A percentile compares a stretch with the other conserved stretches of the same genome.
Conservation (phyloP, 352 stramenopile species). For the Phytophthora uliginosa region DNA sequence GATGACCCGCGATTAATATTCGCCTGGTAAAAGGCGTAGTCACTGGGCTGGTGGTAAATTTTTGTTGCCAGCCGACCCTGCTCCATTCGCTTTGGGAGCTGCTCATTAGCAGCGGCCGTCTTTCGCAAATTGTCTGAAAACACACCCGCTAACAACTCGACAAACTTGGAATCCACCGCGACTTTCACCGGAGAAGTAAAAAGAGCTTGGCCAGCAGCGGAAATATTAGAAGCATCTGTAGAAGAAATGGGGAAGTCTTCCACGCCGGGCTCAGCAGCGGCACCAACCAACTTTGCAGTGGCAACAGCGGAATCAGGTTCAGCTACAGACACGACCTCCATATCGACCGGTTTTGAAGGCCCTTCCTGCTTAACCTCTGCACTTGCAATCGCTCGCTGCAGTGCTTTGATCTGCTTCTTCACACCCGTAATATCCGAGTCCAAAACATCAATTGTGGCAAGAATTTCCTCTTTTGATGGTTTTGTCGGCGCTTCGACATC, state of each 20-base stretch:
- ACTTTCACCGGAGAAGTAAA: conserved; percentile 47
- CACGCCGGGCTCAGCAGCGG: conserved; percentile 1
- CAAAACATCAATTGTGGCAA: conserved; percentile 81
- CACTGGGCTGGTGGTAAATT: conserved; percentile 77
- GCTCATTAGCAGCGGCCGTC: conserved; percentile 55
- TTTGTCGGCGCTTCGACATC: conserved; percentile 21
- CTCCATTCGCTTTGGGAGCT: conserved; percentile 65
- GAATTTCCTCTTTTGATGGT: conserved; percentile 81
- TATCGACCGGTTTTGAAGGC: conserved; percentile 36
- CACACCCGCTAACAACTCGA: conserved; percentile 70
- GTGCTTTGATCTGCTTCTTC: conserved; percentile 75
- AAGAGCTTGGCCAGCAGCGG: not conserved
- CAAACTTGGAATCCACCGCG: conserved; percentile 70
- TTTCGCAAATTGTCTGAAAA: conserved; percentile 77
- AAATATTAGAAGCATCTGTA: conserved; percentile 8
- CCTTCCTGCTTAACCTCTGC: conserved; percentile 70
- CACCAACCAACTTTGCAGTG: conserved; percentile 4
- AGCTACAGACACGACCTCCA: conserved; percentile 44
- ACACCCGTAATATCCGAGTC: conserved; percentile 76
- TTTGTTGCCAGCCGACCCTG: conserved; percentile 57
- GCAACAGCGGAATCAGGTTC: conserved; percentile 3
- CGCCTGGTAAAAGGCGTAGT: conserved; percentile 80
- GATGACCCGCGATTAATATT: conserved; percentile 69
- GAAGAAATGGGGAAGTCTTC: conserved; percentile 9
- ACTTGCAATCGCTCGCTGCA: conserved; percentile 57